Percentiles rank a stretch among this genome's conserved stretches.
phyloP scores from a whole-genome alignment of 805 yeast species.

The Hanseniaspora vineae region DNA sequence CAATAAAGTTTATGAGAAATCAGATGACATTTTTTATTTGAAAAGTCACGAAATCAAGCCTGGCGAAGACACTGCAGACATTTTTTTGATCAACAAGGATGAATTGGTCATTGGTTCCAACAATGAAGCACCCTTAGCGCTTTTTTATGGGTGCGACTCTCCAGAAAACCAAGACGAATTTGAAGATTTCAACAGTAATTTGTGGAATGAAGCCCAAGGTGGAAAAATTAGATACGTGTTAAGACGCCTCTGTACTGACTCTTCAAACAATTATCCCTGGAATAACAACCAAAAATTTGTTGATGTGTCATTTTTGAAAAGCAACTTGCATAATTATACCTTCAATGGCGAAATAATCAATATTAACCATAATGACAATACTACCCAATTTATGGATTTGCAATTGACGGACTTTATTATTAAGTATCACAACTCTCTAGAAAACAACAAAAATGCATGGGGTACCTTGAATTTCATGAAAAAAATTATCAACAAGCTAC shows the following conservation, averaged over 20 bases:
- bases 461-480: slow-evolving; percentile 23
- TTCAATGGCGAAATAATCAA: slow-evolving; percentile 27
- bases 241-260: slow-evolving; percentile 41
- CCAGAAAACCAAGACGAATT: slow-evolving; percentile 29
- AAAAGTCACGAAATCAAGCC: slow-evolving; percentile 34
- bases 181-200: slow-evolving; percentile 40
- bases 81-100: slow-evolving; percentile 21
- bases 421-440: slow-evolving; percentile 8
- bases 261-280: background rate
- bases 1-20: slow-evolving; percentile 36
- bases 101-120: slow-evolving; percentile 55
- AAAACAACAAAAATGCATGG: slow-evolving; percentile 21
- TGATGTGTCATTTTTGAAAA: slow-evolving; percentile 15
- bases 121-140: slow-evolving; percentile 37
- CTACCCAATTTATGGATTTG: slow-evolving; percentile 26
- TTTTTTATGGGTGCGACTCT: slow-evolving; percentile 52
- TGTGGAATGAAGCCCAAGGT: slow-evolving; percentile 43
- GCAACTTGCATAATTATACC: slow-evolving; percentile 27
- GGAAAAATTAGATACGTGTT: slow-evolving; percentile 65
- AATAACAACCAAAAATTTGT: slow-evolving; percentile 1
- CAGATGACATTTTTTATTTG: slow-evolving; percentile 69
- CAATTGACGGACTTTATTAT: slow-evolving; percentile 24
- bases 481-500: slow-evolving; percentile 28
- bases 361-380: slow-evolving; percentile 11
- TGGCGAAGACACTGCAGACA: slow-evolving; percentile 5